These are phyloP conservation scores for Solioccasus polychromus DNA, from an alignment of 768 basidiomycete species.

Conservation along the genomic window DNA sequence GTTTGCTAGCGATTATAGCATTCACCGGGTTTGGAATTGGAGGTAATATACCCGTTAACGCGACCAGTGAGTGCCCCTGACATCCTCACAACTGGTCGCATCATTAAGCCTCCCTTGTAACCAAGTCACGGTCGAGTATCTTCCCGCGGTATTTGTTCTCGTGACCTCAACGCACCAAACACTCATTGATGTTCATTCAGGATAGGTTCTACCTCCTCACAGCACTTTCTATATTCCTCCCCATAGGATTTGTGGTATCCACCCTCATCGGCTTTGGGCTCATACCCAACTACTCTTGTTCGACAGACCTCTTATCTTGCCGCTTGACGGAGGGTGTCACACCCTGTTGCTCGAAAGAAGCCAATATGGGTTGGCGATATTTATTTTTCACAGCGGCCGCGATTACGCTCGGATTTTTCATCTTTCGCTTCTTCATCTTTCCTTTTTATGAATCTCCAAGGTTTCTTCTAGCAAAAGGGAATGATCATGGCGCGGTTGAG, in stretches of 20 bases:
- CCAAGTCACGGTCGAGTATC: constrained; percentile 13
- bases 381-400: constrained; percentile 5
- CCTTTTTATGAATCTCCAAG: constrained; percentile 15
- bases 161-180: neutral
- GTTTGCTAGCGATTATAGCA: constrained; percentile 9
- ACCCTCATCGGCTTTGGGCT: constrained; percentile 8
- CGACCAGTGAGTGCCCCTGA: constrained; percentile 7
- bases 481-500: constrained; percentile 12
- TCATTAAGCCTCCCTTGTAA: neutral
- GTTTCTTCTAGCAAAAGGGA: constrained; percentile 14
- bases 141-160: constrained; percentile 9
- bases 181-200: neutral
- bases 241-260: neutral
- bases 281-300: constrained; percentile 15
- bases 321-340: constrained; percentile 4
- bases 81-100: neutral
- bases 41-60: constrained; percentile 15
- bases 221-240: constrained; percentile 7
- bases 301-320: constrained; percentile 10
- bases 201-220: constrained; percentile 8
- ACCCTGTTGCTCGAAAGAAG: constrained; percentile 15
- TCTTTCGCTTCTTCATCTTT: constrained; percentile 14
- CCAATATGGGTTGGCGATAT: constrained; percentile 23
- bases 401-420: constrained; percentile 11
- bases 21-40: constrained; percentile 14